Base-by-base conservation (phyloP, 1,284 basidiomycete species). In the Macrocystidia cucumis region DNA sequence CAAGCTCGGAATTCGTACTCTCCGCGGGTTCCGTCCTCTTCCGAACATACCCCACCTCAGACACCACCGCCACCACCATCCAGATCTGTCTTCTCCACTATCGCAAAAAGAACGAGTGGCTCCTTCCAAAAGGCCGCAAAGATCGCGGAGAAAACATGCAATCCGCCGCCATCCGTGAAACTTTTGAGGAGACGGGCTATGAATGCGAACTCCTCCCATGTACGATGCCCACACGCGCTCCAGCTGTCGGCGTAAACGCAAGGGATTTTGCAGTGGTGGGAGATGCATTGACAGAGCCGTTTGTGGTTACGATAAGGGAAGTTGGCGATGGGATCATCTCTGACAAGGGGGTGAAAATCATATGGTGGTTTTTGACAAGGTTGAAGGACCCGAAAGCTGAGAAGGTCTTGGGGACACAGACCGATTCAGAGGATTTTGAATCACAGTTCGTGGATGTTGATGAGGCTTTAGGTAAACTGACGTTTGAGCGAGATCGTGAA, bases 171-270 rank as follows among this genome's bases (percentile, higher is more conserved):
- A 44, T 70, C 6, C 62, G 75, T 12, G 76, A 78, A 50, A 74
- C 73, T 0, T 69, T 62, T 46, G 75, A 78, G 45, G 76, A 78
- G 52, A 75, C 73, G 0, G 74, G 74, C 3, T 78, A 69, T 47
- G 52, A 48, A 1, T 77, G 74, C 46, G 45, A 50, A 11, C 55
- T 69, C 18, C 57, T 69, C 37, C 63, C 65, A 2, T 50, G 57
- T 33, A 54, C 50, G 28, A 63, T 72, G 60, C 45, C 50, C 16
- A 65, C 63, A 8, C 62, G 65, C 24, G 69, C 71, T 4, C 65
- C 69, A 0, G 41, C 42, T 8, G 51, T 63, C 2, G 59, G 59
- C 18, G 40, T 54, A 20, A 51, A 49, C 26, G 44, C 29, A 25
- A 31, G 29, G n/a, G 57, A 62, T 44, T 29, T 32, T 5, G 35